Base-by-base conservation (phyloP, 371 early-diverging fungal species). In the Nematocida homosporus region DNA sequence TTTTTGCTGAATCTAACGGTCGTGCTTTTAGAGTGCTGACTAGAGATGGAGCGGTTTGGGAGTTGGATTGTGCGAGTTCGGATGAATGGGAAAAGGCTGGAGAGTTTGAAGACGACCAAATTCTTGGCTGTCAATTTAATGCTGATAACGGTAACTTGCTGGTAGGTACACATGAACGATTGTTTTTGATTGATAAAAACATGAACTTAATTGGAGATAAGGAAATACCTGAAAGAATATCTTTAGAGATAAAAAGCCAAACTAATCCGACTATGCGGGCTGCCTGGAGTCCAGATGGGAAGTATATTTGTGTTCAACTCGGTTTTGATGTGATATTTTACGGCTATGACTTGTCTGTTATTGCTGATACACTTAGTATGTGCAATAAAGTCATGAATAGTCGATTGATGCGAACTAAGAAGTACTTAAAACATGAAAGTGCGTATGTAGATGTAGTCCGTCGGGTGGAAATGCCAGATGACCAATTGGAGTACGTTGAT, bases 331-430 rank as follows among this genome's bases (percentile, higher is more conserved):
- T 72, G 16, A 10, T 13, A n/a, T 23, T 72, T n/a, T 72, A 20
- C 50, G 35, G 69, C 30, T 72, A 72, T 55, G 57, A 72, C 34
- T 27, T 72, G 20, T 23, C 32, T 1, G 48, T n/a, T 3, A 52
- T 72, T 34, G 13, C 75, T 27, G 75, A 72, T 35, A 72, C 75
- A 5, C 10, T 60, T 4, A 52, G 35, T 3, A 38, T 40, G 1
- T 51, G 75, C 61, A 72, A 72, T 55, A 38, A 34, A 25, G 50
- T 72, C 23, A 72, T 72, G 75, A 72, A 72, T 50, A 72, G 75
- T 50, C 47, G 75, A 32, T 64, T 72, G 13, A 57, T 72, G 59
- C 47, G 52, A 48, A 72, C 75, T 20, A 72, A 72, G 47, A 72
- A 72, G 63, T 72, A 51, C 32, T 59, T 72, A 16, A 18, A 57